Evolutionary conservation across 805 yeast genomes (phyloP).

Genomic region (Ogataea henricii): DNA sequence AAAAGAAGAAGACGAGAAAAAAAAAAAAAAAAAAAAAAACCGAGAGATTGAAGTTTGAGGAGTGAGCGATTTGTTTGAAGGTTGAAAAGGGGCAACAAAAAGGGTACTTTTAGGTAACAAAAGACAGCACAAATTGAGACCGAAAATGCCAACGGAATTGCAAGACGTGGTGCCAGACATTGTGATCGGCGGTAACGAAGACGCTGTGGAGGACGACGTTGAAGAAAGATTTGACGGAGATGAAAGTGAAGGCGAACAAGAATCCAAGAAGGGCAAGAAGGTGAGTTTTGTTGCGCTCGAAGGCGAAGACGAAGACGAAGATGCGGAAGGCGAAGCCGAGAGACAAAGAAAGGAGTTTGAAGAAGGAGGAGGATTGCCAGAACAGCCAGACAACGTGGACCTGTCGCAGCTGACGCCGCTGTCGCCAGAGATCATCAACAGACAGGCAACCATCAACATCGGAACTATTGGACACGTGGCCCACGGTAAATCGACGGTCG

Average conservation of each 20-base stretch:
- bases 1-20: slow-evolving; percentile 1
- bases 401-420: slow-evolving; percentile 79
- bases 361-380: slow-evolving; percentile 98
- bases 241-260: slow-evolving; percentile 44
- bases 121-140: not conserved
- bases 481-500: slow-evolving; percentile 97
- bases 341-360: slow-evolving; percentile 81
- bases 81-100: not conserved
- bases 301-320: slow-evolving; percentile 48
- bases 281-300: slow-evolving; percentile 82
- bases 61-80: not conserved
- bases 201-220: slow-evolving; percentile 38
- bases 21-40: slow-evolving; percentile 6
- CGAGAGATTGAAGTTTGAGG: not conserved
- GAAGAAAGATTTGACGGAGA: slow-evolving; percentile 32
- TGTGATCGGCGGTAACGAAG: slow-evolving; percentile 61
- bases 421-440: slow-evolving; percentile 92
- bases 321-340: slow-evolving; percentile 67
- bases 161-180: slow-evolving; percentile 86
- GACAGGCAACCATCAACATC: slow-evolving; percentile 98
- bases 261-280: slow-evolving; percentile 55
- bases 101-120: not conserved
- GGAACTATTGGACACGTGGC: slow-evolving; percentile 99
- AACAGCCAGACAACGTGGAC: slow-evolving; percentile 90
- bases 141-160: slow-evolving; percentile 70